Percentiles rank a stretch among this genome's conserved stretches.
Evolutionary conservation across 257 asterid genomes (phyloP).

Genomic region (Solanum dulcamara): DNA sequence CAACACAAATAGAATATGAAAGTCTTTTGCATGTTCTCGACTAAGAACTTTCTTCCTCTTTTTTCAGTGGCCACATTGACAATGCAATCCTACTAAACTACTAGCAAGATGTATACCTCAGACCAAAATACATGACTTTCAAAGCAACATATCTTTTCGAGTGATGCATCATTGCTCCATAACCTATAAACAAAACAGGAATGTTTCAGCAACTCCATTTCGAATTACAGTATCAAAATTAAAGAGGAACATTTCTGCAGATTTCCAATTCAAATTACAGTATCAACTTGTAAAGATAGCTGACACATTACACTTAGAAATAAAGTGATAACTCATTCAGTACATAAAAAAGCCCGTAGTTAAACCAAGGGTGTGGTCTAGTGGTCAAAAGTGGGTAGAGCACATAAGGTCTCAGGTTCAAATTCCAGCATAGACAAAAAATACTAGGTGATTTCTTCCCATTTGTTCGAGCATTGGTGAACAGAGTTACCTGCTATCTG

Average conservation of each 20-base stretch:
- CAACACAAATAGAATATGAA: background rate
- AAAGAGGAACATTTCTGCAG: background rate
- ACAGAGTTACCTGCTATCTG: background rate
- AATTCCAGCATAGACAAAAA: background rate
- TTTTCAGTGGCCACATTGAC: background rate
- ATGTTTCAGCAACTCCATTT: background rate
- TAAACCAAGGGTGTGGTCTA: background rate
- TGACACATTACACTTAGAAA: background rate
- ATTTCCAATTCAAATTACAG: background rate
- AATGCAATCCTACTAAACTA: background rate
- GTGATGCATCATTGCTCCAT: constrained; percentile 20
- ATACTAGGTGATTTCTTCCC: background rate
- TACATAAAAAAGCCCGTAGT: background rate
- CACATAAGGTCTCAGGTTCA: background rate
- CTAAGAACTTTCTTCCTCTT: background rate
- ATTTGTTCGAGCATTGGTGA: background rate
- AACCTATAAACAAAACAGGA: constrained; percentile 14
- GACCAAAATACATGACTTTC: constrained; percentile 86
- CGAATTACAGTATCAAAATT: background rate
- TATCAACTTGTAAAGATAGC: background rate
- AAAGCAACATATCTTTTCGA: constrained; percentile 70
- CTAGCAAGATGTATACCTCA: constrained; percentile 37
- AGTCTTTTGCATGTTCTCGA: background rate
- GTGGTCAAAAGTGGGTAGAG: background rate
- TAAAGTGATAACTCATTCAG: background rate